phyloP scores from a whole-genome alignment of 345 rosid species.

The Eucalyptus brandiana region DNA sequence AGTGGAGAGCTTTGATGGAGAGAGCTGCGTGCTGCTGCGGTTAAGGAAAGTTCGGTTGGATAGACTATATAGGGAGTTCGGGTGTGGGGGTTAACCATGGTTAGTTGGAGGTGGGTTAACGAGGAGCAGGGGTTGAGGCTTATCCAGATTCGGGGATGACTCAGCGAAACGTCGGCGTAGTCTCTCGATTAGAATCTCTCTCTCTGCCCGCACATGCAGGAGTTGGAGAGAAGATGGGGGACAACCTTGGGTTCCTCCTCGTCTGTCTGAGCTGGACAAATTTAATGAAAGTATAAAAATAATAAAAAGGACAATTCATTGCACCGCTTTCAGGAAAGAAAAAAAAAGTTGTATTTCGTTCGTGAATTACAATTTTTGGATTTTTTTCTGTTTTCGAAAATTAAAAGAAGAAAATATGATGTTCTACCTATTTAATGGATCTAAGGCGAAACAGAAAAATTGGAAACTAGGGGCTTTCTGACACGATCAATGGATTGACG shows the following conservation, averaged over 20 bases:
- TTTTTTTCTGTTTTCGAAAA: not conserved
- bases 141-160: not conserved
- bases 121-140: not conserved
- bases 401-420: fast-evolving
- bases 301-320: not conserved
- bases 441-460: not conserved
- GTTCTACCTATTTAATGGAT: fast-evolving
- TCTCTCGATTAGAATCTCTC: not conserved
- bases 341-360: not conserved
- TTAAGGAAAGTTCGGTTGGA: not conserved
- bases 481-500: not conserved
- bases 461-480: not conserved
- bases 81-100: not conserved
- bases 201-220: not conserved
- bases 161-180: not conserved
- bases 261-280: not conserved
- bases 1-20: not conserved
- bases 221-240: not conserved
- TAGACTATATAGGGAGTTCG: fast-evolving
- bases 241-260: not conserved
- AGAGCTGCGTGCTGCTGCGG: not conserved
- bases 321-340: not conserved
- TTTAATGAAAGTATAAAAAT: not conserved
- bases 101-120: not conserved
- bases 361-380: not conserved